Base-by-base conservation (phyloP, 352 stramenopile genomes). In the Pythium insidiosum region DNA sequence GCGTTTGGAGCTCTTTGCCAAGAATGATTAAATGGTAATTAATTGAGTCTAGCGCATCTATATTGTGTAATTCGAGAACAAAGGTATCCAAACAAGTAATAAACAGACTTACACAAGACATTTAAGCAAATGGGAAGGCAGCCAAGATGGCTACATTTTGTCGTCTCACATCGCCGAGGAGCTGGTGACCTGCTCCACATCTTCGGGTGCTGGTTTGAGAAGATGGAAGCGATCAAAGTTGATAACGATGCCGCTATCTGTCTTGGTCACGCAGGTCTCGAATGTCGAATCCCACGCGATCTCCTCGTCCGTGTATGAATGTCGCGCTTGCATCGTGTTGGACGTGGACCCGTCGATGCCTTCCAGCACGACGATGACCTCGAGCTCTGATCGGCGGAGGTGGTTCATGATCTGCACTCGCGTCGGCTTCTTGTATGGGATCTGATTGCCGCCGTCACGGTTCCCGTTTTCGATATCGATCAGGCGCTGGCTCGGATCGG, bases 391-490 rank as follows among this genome's bases (percentile, higher is more conserved):
- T 30, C 68, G 65, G 39, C 53, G 58, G 19, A 94, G 22, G 38
- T 93, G 81, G 31, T 71, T 68, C 50, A 72, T 60, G 41, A 93
- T 87, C 53, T 93, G 81, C 22, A 43, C 42, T 22, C 77, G 71
- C 9, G 81, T 91, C 16, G 81, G 81, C 30, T 72, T 57, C 47
- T 81, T 68, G 63, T 69, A 86, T 1, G 73, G 54, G 9, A 33
- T 28, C 2, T 39, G 57, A 0, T 30, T 46, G 2, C 54, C 54
- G 19, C 75, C 76, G 12, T 94, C 81, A 20, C 81, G 76, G 31
- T 75, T 90, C n/a, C 81, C 81, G 15, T 94, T 91, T 44, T 94
- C 81, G 40, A 88, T 74, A 35, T 94, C 81, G 6, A 88, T 64
- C 20, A 71, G 57, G 0, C 81, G 74, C 53, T 88, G 72, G 4